Percentiles rank a stretch among this genome's conserved stretches.
Conservation (phyloP, 345 rosid species). For the Salix caprea region DNA sequence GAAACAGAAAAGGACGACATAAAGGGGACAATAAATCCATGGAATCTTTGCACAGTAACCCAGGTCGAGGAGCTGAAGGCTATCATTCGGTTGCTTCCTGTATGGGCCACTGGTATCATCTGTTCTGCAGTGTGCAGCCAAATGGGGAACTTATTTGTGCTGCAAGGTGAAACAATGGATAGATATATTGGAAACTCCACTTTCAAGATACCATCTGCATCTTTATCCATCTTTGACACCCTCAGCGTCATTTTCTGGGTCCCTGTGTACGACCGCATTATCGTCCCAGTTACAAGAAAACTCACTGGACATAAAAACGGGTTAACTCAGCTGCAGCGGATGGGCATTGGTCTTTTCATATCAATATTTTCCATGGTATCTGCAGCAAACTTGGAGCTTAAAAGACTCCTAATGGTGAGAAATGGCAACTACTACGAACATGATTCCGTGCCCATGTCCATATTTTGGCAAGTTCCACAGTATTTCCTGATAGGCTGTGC, state of each 20-base stretch:
- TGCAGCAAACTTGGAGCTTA: slow-evolving; percentile 29
- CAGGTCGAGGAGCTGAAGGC: slow-evolving; percentile 48
- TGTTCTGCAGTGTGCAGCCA: slow-evolving; percentile 34
- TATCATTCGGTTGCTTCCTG: slow-evolving; percentile 34
- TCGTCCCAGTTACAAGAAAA: slow-evolving; percentile 32
- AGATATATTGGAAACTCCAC: slow-evolving; percentile 12
- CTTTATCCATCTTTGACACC: slow-evolving; percentile 34
- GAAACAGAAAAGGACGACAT: slow-evolving; percentile 18
- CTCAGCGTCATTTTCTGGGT: slow-evolving; percentile 43
- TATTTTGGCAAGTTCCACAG: slow-evolving; percentile 53
- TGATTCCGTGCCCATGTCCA: slow-evolving; percentile 27
- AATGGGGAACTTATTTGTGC: slow-evolving; percentile 35
- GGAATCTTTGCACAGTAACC: slow-evolving; percentile 44
- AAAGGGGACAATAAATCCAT: slow-evolving; percentile 19
- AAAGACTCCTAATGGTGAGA: slow-evolving; percentile 27
- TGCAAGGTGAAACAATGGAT: slow-evolving; percentile 39
- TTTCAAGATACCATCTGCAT: slow-evolving; percentile 36
- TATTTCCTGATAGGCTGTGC: slow-evolving; percentile 49
- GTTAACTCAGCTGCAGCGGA: slow-evolving; percentile 38
- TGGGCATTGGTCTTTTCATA: slow-evolving; percentile 38
- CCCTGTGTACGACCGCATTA: slow-evolving; percentile 31
- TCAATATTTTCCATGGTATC: slow-evolving; percentile 37
- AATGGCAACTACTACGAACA: slow-evolving; percentile 24
- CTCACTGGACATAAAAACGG: slow-evolving; percentile 31
- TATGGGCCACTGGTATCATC: slow-evolving; percentile 38